Conservation (phyloP, 2,329 filamentous ascomycete species). For the Truncatella angustata region DNA sequence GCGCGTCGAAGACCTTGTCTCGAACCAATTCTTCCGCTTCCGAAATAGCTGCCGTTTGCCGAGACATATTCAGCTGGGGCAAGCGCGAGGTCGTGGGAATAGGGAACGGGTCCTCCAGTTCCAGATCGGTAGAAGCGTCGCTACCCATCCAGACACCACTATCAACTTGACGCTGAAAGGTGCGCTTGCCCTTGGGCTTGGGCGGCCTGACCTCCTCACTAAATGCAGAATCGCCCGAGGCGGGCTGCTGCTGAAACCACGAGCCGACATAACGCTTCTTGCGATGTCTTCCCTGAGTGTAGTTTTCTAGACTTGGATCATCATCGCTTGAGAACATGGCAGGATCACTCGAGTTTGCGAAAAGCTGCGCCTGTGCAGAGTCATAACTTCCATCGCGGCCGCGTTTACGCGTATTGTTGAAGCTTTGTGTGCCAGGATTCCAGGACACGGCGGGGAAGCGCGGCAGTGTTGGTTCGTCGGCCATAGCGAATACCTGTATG, state of each 20-base stretch:
- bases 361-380: slow-evolving; percentile 23
- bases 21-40: slow-evolving; percentile 44
- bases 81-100: slow-evolving; percentile 32
- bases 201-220: slow-evolving; percentile 33
- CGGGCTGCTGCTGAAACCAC: slow-evolving; percentile 64
- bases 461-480: slow-evolving; percentile 36
- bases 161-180: slow-evolving; percentile 59
- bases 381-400: slow-evolving; percentile 22
- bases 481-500: slow-evolving; percentile 20
- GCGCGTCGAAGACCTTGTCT: slow-evolving; percentile 46
- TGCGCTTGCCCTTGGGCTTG: slow-evolving; percentile 44
- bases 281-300: slow-evolving; percentile 51
- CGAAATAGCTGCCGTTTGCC: slow-evolving; percentile 25
- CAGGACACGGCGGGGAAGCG: slow-evolving; percentile 30
- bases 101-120: slow-evolving; percentile 39
- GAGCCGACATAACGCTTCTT: slow-evolving; percentile 65
- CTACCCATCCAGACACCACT: slow-evolving; percentile 70
- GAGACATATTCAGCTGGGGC: slow-evolving; percentile 33
- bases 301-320: slow-evolving; percentile 65
- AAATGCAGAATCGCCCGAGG: slow-evolving; percentile 47
- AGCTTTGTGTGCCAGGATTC: slow-evolving; percentile 27
- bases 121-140: slow-evolving; percentile 48
- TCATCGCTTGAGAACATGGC: slow-evolving; percentile 72
- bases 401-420: slow-evolving; percentile 38
- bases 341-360: slow-evolving; percentile 67